These are phyloP conservation scores for Leccinum subspadiceum DNA, from an alignment of 1,284 basidiomycete genomes.

Conservation along the genomic window DNA sequence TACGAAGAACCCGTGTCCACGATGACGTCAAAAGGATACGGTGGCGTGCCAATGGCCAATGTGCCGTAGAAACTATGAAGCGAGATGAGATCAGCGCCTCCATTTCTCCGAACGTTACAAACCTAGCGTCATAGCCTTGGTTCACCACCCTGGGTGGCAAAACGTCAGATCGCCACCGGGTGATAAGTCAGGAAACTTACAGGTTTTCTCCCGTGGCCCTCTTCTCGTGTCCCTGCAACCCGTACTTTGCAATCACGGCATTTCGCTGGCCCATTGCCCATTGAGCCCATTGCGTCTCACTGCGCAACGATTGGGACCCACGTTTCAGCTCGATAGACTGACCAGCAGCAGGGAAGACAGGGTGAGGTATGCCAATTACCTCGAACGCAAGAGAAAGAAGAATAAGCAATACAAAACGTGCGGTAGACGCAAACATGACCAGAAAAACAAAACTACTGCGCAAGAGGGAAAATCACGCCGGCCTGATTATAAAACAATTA, in stretches of 20 bases:
- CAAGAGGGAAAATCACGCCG: neutral
- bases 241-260: conserved; percentile 26
- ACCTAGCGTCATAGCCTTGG: conserved; percentile 24
- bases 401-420: conserved; percentile 11
- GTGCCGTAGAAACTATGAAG: conserved; percentile 28
- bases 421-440: conserved; percentile 12
- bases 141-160: conserved; percentile 24
- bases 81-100: neutral
- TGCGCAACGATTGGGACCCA: conserved; percentile 13
- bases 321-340: conserved; percentile 23
- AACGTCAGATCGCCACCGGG: neutral
- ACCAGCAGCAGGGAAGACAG: conserved; percentile 10
- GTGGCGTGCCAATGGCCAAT: conserved; percentile 32
- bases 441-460: conserved; percentile 8
- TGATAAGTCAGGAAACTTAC: conserved; percentile 8
- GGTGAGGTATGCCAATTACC: conserved; percentile 14
- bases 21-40: conserved; percentile 27
- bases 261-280: conserved; percentile 28
- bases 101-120: neutral
- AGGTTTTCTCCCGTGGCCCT: conserved; percentile 22
- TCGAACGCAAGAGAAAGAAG: conserved; percentile 15
- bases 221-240: conserved; percentile 12
- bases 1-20: conserved; percentile 47
- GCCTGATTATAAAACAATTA: conserved; percentile 9
- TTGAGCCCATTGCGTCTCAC: conserved; percentile 20